Evolutionary conservation across 352 stramenopile species (phyloP), one percentile per base, ranked within the genome.

Genomic region (Phytopythium ostracodes): DNA sequence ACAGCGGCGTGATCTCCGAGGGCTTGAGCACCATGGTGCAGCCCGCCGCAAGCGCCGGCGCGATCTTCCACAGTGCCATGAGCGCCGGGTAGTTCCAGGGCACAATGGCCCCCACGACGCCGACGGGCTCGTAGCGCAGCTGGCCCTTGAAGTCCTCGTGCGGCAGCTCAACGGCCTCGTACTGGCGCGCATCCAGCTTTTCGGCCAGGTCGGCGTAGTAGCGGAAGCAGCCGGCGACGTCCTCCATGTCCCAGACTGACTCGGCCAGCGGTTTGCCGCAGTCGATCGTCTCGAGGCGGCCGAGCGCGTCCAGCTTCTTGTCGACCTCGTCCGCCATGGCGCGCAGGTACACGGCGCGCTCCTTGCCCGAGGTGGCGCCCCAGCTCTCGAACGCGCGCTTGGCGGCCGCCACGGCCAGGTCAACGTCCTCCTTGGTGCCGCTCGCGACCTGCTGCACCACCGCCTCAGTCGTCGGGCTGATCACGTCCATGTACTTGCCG

Each of bases 21-120:
- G 96, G 95, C 74, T 99, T 99, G 36, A 98, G 68, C 12, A 99
- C 88, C 35, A 89, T 72, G 1, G 96, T 98, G 76, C 96, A 99
- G 17, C 97, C 97, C 1, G 91, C 91, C 14, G 91, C 85, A 27
- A 99, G 72, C 5, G 94, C 94, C 8, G 89, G 89, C 8, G 89
- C 88, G 20, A 95, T 66, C 67, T 91, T 91, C 79, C 81, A 88
- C 18, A 87, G 60, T 20, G 77, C 76, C 81, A 91, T 89, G 20
- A 88, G 68, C 63, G 75, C 67, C 46, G 76, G 76, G 58, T 81
- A 86, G 68, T 86, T 86, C 76, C 76, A 86, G 54, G 82, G 82
- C 49, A 87, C 86, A 60, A 91, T 88, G 35, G 78, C 77, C 8
- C 63, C 80, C 1, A 88, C 77, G 10, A 91, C 82, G 11, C 82